Evolutionary conservation across 306 rosid genomes (phyloP).

Genomic region (Vigna angularis): DNA sequence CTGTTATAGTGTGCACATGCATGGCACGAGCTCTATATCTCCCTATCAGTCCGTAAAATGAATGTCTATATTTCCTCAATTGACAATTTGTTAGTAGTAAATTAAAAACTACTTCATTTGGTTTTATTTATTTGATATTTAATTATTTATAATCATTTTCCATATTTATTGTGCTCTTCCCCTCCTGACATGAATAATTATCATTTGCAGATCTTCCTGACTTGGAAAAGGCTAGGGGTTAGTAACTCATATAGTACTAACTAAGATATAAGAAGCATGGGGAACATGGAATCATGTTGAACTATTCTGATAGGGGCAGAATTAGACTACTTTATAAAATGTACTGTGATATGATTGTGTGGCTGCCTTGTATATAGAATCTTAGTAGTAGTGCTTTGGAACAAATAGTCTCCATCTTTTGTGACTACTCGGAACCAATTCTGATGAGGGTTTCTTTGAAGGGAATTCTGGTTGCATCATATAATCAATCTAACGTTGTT

Average conservation of each 20-base stretch:
- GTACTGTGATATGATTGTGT: slow-evolving; percentile 30
- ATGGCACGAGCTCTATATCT: slow-evolving; percentile 18
- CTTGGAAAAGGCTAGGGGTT: slow-evolving; percentile 85
- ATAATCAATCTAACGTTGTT: slow-evolving; percentile 34
- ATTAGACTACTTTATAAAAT: slow-evolving; percentile 39
- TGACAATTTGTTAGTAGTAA: slow-evolving; percentile 27
- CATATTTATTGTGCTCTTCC: neutral
- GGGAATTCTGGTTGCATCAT: slow-evolving; percentile 20
- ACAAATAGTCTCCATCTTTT: slow-evolving; percentile 31
- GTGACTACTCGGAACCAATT: slow-evolving; percentile 23
- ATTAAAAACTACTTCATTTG: neutral
- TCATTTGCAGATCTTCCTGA: slow-evolving; percentile 86
- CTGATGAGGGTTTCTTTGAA: slow-evolving; percentile 33
- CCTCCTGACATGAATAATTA: slow-evolving; percentile 17
- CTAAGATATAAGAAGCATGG: slow-evolving; percentile 30
- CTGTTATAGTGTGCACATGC: neutral
- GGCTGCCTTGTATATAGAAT: slow-evolving; percentile 48
- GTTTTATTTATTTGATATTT: neutral
- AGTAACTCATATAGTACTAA: slow-evolving; percentile 35
- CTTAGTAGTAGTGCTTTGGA: slow-evolving; percentile 26
- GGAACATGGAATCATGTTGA: slow-evolving; percentile 37
- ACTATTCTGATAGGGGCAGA: slow-evolving; percentile 39
- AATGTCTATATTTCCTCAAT: neutral
- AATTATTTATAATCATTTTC: neutral
- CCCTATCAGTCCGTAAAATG: neutral